A percentile compares a stretch with the other conserved stretches of the same genome.
Conservation (phyloP, 352 stramenopile genomes). For the Phytophthora meadii region DNA sequence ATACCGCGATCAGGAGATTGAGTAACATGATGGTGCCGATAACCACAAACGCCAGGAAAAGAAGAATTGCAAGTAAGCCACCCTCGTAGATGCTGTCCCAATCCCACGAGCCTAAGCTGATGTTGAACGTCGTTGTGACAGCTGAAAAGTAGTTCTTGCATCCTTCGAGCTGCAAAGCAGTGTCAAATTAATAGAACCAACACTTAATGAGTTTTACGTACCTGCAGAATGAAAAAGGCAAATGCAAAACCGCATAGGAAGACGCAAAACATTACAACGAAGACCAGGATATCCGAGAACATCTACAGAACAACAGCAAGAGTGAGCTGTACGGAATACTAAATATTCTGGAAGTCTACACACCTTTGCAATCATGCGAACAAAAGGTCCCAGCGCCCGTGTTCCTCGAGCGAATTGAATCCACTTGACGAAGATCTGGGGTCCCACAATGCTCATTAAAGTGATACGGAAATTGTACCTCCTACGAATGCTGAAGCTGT, state of each 20-base stretch:
- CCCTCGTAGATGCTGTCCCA: constrained; percentile 79
- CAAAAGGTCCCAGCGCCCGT: constrained; percentile 70
- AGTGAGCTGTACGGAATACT: neutral
- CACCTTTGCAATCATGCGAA: constrained; percentile 89
- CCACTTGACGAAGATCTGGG: constrained; percentile 84
- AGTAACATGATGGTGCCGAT: constrained; percentile 88
- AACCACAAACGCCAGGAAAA: constrained; percentile 79
- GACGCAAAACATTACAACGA: constrained; percentile 76
- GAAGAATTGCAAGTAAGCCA: constrained; percentile 65
- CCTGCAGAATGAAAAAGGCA: constrained; percentile 86
- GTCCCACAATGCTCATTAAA: constrained; percentile 79
- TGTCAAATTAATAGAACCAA: neutral
- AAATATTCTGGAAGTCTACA: neutral
- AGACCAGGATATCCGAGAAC: constrained; percentile 81
- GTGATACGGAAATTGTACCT: constrained; percentile 79
- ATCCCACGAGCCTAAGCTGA: constrained; percentile 80
- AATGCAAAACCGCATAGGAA: constrained; percentile 82
- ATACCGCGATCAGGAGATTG: constrained; percentile 79
- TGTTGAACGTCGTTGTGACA: constrained; percentile 69
- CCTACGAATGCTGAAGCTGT: constrained; percentile 59
- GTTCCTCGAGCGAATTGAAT: constrained; percentile 83
- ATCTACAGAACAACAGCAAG: constrained; percentile 48
- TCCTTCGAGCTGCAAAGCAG: constrained; percentile 61
- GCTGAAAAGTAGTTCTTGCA: constrained; percentile 69
- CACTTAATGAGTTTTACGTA: constrained; percentile 9